These are phyloP conservation scores for Tuber umbilicatum DNA, from an alignment of 495 filamentous ascomycete species.

Conservation along the genomic window DNA sequence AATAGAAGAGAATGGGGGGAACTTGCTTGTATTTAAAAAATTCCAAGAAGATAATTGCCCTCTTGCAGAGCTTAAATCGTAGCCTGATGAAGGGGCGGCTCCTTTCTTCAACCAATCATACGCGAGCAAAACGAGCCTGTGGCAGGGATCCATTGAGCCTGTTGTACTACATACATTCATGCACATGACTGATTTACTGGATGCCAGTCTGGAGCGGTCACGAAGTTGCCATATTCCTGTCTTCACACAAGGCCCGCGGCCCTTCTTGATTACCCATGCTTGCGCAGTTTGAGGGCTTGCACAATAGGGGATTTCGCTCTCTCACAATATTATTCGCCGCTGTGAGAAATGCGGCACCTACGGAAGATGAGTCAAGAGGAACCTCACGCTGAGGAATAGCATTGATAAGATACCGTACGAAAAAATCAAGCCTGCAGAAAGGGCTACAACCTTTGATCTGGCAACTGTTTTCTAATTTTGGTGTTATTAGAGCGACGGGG, in stretches of 20 bases:
- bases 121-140: not conserved
- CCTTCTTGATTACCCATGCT: not conserved
- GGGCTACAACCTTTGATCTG: too few species aligned
- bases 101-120: not conserved
- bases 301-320: not conserved
- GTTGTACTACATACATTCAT: too few species aligned
- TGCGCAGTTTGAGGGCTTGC: too few species aligned
- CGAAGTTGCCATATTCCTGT: not conserved
- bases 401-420: not conserved
- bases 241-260: not conserved
- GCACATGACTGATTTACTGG: too few species aligned
- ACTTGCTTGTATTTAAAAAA: not conserved
- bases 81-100: not conserved
- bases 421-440: not conserved
- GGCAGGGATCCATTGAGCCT: not conserved
- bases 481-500: too few species aligned
- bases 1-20: not conserved
- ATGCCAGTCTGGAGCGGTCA: too few species aligned
- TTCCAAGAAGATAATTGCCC: not conserved
- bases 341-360: too few species aligned
- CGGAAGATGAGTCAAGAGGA: too few species aligned
- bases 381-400: not conserved
- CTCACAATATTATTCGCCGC: not conserved
- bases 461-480: not conserved
- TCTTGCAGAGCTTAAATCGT: fast-evolving